Evolutionary conservation across 371 early-diverging fungal genomes (phyloP), one percentile per base, ranked within the genome.

Genomic region (Mucor ambiguus): DNA sequence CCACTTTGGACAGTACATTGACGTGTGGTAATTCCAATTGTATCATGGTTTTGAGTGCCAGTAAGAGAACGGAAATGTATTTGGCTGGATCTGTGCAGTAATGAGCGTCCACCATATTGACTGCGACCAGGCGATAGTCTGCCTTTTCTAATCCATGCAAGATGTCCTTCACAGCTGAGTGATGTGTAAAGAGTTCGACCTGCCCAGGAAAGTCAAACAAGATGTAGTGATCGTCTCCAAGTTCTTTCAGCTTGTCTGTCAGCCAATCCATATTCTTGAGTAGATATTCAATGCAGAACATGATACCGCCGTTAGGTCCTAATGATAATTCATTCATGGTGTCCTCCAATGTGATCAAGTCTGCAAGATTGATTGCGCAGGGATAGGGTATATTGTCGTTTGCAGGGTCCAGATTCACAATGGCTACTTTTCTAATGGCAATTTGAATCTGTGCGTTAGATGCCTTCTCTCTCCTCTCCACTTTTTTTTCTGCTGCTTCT

Each of bases 141-240:
- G 81, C 63, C 70, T 93, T 93, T 69, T 87, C 83, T 28, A 99
- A 81, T 57, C 73, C 74, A n/a, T 88, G 87, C 4, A 98, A 68
- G 28, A 98, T 86, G 41, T 89, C 87, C 66, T 89, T 89, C 57
- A 99, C 85, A 29, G 95, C 84, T 44, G 81, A 79, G 67, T 98
- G 94, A 81, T 98, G 96, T 24, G 99, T 96, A 75, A 93, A 99
- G 43, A 99, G 89, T 77, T 99, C 99, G 10, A 99, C 97, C 79
- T 99, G 99, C 0, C 99, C 99, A 4, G 99, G 99, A 61, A 93
- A 98, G 77, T 99, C 99, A 82, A 99, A 96, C 3, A 99, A 74
- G 48, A 97, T 82, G 78, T 96, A 99, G 52, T 90, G 87, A 46
- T 93, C 96, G 79, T 74, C 86, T 61, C 84, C 85, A 24, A 88